Conservation (phyloP, 2,329 filamentous ascomycete species). For the Arthrobotrys conoides region DNA sequence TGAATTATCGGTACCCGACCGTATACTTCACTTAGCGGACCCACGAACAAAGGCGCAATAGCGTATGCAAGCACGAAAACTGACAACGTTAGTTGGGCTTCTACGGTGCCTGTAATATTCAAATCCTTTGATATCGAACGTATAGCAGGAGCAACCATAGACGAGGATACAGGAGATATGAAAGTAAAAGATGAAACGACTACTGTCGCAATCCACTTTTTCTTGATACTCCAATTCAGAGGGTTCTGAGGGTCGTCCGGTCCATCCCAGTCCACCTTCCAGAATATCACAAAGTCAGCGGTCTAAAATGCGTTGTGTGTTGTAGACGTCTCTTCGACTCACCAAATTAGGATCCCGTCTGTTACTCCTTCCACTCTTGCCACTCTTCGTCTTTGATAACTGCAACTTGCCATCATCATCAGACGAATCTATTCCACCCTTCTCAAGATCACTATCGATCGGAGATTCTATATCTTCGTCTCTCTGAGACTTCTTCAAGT, state of each 20-base stretch:
- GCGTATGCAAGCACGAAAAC: conserved; percentile 73
- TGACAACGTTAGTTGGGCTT: conserved; percentile 71
- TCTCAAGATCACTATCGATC: conserved; percentile 30
- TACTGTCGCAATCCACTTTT: conserved; percentile 74
- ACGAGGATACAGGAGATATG: conserved; percentile 76
- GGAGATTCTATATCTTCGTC: conserved; percentile 13
- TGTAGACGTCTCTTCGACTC: conserved; percentile 33
- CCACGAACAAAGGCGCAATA: conserved; percentile 71
- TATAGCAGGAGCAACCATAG: conserved; percentile 73
- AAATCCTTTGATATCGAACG: conserved; percentile 72
- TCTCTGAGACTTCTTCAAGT: conserved; percentile 38
- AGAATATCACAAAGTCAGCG: conserved; percentile 24
- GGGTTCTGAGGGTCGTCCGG: conserved; percentile 70
- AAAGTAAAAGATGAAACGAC: conserved; percentile 74
- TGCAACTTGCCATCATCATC: conserved; percentile 41
- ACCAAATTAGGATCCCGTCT: conserved; percentile 56
- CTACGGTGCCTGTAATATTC: conserved; percentile 69
- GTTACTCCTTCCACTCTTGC: conserved; percentile 40
- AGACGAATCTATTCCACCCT: conserved; percentile 19
- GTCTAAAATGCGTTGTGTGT: conserved; percentile 48
- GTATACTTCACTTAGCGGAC: conserved; percentile 73
- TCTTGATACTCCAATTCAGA: conserved; percentile 72
- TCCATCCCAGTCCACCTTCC: conserved; percentile 50
- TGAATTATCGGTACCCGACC: conserved; percentile 73
- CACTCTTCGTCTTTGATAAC: conserved; percentile 49